Evolutionary conservation across 495 filamentous ascomycete species (phyloP), one percentile per base, ranked within the genome.

Genomic region (Neurospora sp.): DNA sequence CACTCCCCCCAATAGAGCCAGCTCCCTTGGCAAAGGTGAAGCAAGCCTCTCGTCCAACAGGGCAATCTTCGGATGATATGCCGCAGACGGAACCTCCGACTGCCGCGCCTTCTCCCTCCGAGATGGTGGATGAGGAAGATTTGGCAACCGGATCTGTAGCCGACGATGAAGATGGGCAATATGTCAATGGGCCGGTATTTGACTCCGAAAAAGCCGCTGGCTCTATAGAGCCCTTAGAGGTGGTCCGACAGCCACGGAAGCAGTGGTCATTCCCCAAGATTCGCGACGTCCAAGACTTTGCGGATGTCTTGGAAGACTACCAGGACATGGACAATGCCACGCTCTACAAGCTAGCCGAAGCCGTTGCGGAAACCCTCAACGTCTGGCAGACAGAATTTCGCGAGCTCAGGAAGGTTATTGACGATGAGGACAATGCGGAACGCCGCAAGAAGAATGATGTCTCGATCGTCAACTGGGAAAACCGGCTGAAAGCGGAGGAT

Each of bases 341-440:
- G 61, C 84, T 93, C 0, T 88, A 89, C 70, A 78, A 79, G 6
- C 81, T 86, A 16, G 82, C 88, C 5, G 83, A 86, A 40, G 87
- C 88, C 69, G 84, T 85, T 3, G 86, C 85, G 14, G 78, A 83
- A 66, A 85, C 86, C 5, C 75, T 94, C 70, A 81, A 83, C 48
- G 80, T 81, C 6, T 90, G 89, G 83, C 90, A 94, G 78, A 83
- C 89, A 20, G 89, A 94, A 75, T 92, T 86, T 75, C 76, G 88
- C 14, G 84, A 84, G 18, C 84, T 94, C 6, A 85, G 89, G 71
- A 85, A 86, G 70, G 82, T 89, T 42, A 81, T 86, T 22, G 86
- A 87, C 42, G 85, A 81, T 70, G 78, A 80, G 75, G 86, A 77
- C 76, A 88, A 79, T 77, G 83, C 79, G 72, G 80, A 82, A 38